These are phyloP conservation scores for Stentor coeruleus DNA, from an alignment of 73 alveolate species.

Conservation along the genomic window DNA sequence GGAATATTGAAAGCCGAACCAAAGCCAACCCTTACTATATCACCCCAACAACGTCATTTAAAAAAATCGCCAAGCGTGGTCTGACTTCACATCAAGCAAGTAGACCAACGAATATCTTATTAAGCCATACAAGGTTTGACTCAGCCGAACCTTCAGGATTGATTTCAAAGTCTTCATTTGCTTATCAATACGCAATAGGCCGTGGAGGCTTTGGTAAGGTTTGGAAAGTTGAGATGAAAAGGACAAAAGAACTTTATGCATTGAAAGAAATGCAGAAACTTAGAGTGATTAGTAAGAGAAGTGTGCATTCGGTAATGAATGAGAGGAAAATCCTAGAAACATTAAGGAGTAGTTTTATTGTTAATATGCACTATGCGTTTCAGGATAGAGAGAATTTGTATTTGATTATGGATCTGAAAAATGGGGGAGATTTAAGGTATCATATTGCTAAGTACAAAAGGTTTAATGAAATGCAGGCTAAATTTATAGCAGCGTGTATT, in stretches of 20 bases:
- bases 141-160: too few relatives aligned
- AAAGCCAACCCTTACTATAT: too few relatives aligned
- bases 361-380: slow-evolving; percentile 89
- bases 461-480: slow-evolving; percentile 48
- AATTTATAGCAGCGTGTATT: slow-evolving; percentile 65
- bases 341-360: slow-evolving; percentile 59
- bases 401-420: slow-evolving; percentile 83
- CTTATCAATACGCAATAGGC: slow-evolving; percentile 51
- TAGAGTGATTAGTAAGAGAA: slow-evolving; percentile 70
- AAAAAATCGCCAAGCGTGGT: too few relatives aligned
- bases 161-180: too few relatives aligned
- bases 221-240: slow-evolving; percentile 28
- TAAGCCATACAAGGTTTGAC: too few relatives aligned
- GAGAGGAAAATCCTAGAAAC: too few relatives aligned
- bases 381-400: slow-evolving; percentile 82
- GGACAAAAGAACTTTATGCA: slow-evolving; percentile 54
- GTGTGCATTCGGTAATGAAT: slow-evolving; percentile 70
- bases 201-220: slow-evolving; percentile 56
- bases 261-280: slow-evolving; percentile 68
- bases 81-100: too few relatives aligned
- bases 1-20: too few relatives aligned
- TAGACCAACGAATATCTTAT: too few relatives aligned
- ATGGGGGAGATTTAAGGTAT: slow-evolving; percentile 81
- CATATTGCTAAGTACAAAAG: slow-evolving; percentile 45
- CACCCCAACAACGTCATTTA: too few relatives aligned